Conservation (phyloP, 2,329 filamentous ascomycete species). For the Neurospora crassa region DNA sequence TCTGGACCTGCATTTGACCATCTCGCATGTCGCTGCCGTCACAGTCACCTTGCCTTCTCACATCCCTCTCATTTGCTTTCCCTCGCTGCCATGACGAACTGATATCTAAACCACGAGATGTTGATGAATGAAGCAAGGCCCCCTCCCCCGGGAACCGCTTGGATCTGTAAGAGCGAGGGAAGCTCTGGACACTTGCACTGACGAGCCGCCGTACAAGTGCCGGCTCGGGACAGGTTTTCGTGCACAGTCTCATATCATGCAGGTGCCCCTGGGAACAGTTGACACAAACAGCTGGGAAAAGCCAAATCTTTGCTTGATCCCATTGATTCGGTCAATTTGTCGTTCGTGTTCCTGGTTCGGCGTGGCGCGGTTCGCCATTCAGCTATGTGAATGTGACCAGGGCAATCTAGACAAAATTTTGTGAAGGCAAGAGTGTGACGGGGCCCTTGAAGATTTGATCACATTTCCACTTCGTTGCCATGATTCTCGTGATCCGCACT, state of each 20-base stretch:
- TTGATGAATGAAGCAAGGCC: neutral
- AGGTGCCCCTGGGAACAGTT: neutral
- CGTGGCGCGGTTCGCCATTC: neutral
- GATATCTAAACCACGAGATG: neutral
- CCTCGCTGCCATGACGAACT: neutral
- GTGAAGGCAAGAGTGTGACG: neutral
- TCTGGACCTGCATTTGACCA: constrained; percentile 1
- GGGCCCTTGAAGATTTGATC: neutral
- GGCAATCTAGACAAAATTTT: neutral
- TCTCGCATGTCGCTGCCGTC: neutral
- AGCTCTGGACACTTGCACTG: neutral
- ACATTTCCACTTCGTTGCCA: neutral
- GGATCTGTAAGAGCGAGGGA: neutral
- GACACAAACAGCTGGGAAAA: neutral
- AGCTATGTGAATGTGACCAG: neutral
- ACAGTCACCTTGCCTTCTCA: neutral
- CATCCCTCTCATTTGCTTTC: neutral
- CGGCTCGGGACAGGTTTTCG: neutral
- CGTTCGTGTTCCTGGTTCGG: neutral
- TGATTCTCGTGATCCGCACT: neutral
- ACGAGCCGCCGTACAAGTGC: neutral
- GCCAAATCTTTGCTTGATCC: neutral
- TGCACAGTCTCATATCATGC: neutral
- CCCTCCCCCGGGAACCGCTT: neutral
- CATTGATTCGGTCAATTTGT: neutral